Conservation (phyloP, 2,329 filamentous ascomycete species). For the Decorospora gaudefroyi region DNA sequence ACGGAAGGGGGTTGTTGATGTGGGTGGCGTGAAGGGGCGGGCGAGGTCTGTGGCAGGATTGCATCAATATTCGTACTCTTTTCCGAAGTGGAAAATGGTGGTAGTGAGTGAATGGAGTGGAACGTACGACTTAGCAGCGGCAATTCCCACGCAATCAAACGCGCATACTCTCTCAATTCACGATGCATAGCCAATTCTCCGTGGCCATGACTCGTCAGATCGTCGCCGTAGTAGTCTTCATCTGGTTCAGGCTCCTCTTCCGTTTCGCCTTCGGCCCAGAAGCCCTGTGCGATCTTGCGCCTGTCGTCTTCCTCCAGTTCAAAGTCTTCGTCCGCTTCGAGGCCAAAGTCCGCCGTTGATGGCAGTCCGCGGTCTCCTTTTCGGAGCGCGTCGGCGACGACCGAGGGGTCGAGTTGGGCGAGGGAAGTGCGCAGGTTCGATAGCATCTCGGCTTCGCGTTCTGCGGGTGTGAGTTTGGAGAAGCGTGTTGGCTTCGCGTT, state of each 20-base stretch:
- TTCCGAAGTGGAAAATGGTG: neutral
- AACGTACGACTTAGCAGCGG: constrained; percentile 81
- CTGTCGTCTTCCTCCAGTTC: constrained; percentile 24
- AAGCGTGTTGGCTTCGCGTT: too few relatives aligned
- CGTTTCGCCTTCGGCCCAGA: constrained; percentile 49
- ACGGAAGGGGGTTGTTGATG: constrained; percentile 71
- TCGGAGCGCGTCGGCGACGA: constrained; percentile 29
- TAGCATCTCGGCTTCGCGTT: constrained; percentile 27
- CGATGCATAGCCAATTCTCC: constrained; percentile 85
- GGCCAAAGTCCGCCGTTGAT: constrained; percentile 18
- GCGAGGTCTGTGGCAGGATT: constrained; percentile 72
- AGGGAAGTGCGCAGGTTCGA: constrained; percentile 30
- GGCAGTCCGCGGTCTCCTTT: constrained; percentile 32
- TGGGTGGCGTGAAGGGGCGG: constrained; percentile 76
- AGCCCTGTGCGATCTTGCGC: constrained; percentile 26
- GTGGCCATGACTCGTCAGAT: constrained; percentile 82
- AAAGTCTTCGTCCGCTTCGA: constrained; percentile 36
- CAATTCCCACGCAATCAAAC: constrained; percentile 93
- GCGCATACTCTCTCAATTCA: constrained; percentile 84
- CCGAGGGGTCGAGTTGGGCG: constrained; percentile 29
- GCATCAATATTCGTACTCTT: neutral
- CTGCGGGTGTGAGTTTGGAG: constrained; percentile 3
- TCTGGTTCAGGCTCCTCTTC: constrained; percentile 60
- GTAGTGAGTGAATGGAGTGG: too few relatives aligned
- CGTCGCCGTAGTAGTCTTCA: constrained; percentile 73